Conservation (phyloP, 2,329 filamentous ascomycete species). For the Sarocladium brachiariae region DNA sequence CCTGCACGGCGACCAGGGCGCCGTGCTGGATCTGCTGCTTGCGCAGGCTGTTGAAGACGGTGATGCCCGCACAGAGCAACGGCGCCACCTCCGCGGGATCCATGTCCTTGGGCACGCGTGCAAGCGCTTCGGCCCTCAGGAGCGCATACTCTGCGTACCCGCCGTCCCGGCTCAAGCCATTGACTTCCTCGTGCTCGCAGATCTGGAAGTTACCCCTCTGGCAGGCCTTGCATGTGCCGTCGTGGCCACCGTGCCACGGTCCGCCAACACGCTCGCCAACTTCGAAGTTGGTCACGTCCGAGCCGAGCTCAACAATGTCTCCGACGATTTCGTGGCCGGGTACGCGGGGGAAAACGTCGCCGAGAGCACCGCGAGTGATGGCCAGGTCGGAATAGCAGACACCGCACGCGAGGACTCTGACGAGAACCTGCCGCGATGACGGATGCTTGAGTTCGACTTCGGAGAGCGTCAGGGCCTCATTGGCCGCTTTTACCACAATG, state of each 20-base stretch:
- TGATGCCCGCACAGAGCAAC: constrained; percentile 59
- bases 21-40: constrained; percentile 47
- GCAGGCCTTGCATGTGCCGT: constrained; percentile 55
- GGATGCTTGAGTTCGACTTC: constrained; percentile 53
- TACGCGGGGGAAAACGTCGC: constrained; percentile 51
- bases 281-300: constrained; percentile 49
- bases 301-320: constrained; percentile 54
- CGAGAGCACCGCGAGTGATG: constrained; percentile 41
- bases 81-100: constrained; percentile 49
- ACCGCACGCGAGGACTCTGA: constrained; percentile 66
- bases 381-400: constrained; percentile 60
- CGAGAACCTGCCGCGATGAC: constrained; percentile 51
- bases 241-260: constrained; percentile 44
- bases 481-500: constrained; percentile 49
- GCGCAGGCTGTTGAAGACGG: constrained; percentile 53
- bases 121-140: constrained; percentile 53
- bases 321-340: constrained; percentile 70
- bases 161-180: constrained; percentile 59
- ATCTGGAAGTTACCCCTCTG: constrained; percentile 59
- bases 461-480: constrained; percentile 48
- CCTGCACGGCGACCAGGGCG: constrained; percentile 53
- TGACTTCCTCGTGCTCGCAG: constrained; percentile 56
- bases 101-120: constrained; percentile 45
- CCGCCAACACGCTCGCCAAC: constrained; percentile 60
- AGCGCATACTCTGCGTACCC: constrained; percentile 61